A percentile compares a stretch with the other conserved stretches of the same genome.
Conservation (phyloP, 345 rosid genomes). For the Corchorus olitorius region DNA sequence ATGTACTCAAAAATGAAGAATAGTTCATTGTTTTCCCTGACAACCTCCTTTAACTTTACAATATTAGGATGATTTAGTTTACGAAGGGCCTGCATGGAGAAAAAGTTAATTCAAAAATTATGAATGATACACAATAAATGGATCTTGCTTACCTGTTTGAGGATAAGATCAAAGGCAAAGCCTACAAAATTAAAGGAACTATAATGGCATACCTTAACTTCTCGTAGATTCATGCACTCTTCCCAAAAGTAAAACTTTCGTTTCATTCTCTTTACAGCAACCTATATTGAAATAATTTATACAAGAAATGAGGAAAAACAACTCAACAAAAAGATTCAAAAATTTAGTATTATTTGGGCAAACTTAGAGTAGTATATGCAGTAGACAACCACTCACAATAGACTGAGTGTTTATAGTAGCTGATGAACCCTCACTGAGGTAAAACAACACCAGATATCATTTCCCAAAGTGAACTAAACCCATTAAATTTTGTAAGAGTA, state of each 20-base stretch:
- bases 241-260: constrained; percentile 91
- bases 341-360: background rate
- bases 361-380: background rate
- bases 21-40: constrained; percentile 79
- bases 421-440: background rate
- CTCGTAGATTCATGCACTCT: constrained; percentile 85
- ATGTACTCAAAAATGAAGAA: constrained; percentile 94
- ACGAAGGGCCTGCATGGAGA: constrained; percentile 74
- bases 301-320: constrained; percentile 8
- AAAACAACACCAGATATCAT: constrained; percentile 1
- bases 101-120: constrained; percentile 6
- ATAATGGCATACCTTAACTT: constrained; percentile 69
- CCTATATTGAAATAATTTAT: constrained; percentile 40
- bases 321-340: background rate
- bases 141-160: background rate
- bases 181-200: constrained; percentile 1
- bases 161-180: constrained; percentile 2
- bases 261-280: constrained; percentile 98
- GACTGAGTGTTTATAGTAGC: background rate
- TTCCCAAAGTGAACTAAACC: background rate
- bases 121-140: constrained; percentile 16
- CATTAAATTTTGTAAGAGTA: background rate
- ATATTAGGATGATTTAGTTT: constrained; percentile 85
- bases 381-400: background rate
- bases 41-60: constrained; percentile 90